Base-by-base conservation (phyloP, 2,329 filamentous ascomycete species). In the Alternaria conjuncta region DNA sequence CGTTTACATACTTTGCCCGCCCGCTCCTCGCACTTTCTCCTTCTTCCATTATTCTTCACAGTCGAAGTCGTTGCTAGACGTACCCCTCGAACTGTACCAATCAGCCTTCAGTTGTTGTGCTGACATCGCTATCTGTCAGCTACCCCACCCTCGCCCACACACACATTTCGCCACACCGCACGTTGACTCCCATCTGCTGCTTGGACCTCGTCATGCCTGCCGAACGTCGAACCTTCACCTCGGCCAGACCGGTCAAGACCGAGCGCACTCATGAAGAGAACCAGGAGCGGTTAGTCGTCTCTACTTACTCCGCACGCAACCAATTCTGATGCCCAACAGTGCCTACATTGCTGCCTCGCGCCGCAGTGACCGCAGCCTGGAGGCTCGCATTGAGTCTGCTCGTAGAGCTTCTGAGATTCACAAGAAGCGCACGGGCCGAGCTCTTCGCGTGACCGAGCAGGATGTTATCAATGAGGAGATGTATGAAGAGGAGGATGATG, bases 401-500 rank as follows among this genome's bases (percentile, higher is more conserved):
- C 87, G 89, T 55, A 88, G 92, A 80, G 94, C 94, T 6, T 97
- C 94, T n/a, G 90, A 93, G 73, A 93, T 97, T 41, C 94, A 97
- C 85, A 93, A 94, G 82, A 88, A 90, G 78, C 89, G 94, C 18
- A 97, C 94, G 0, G 95, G 94, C 43, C 92, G 93, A 71, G 89
- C 87, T 3, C 86, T 97, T 63, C 89, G 90, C 70, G 92, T 97
- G 61, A 94, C 91, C 25, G 91, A 94, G 79, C 88, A 96, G 74
- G 94, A 96, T 80, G 94, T 97, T 12, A 84, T 92, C 70, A 94
- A 93, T 66, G 94, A 97, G 78, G 93, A 96, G 78, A 97, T 97
- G 93, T 97, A 97, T 76, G 94, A 97, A 75, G 94, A 97, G 79
- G 92, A 97, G 75, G 94, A 97, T 57, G 92, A 97, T 70, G 92